Conservation (phyloP, 2,329 filamentous ascomycete genomes). For the Talaromyces sp. region DNA sequence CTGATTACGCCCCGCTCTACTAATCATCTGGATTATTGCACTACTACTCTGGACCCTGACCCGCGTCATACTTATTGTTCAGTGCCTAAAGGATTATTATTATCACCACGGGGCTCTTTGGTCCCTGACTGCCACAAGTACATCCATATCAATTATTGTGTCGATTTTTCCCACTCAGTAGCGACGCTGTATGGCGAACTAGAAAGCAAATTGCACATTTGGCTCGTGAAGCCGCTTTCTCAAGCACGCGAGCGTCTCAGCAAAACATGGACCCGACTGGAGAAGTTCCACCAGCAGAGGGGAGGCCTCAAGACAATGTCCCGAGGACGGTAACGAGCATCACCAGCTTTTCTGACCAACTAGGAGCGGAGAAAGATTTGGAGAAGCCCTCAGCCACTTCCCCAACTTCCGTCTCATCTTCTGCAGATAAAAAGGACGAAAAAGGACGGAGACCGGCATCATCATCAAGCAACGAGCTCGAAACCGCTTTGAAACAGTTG, state of each 20-base stretch:
- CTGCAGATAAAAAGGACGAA: constrained; percentile 12
- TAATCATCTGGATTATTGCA: neutral
- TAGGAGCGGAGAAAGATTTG: neutral
- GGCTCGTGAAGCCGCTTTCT: neutral
- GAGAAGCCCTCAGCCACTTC: neutral
- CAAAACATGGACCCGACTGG: neutral
- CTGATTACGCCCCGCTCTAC: neutral
- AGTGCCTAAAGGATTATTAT: neutral
- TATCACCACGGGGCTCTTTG: neutral
- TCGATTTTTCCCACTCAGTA: neutral
- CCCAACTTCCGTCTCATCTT: constrained; percentile 18
- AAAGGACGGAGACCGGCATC: constrained; percentile 25
- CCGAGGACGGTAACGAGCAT: constrained; percentile 1
- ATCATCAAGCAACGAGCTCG: constrained; percentile 32
- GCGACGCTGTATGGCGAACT: neutral
- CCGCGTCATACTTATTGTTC: neutral
- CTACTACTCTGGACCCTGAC: neutral
- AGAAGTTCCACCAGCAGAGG: neutral
- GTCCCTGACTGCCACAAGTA: neutral
- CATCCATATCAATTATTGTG: neutral
- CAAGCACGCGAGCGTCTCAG: neutral
- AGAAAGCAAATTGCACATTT: neutral
- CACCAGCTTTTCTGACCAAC: neutral
- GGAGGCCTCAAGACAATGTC: neutral
- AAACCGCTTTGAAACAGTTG: constrained; percentile 56